Base-by-base conservation (phyloP, 306 rosid species). In the Styphnolobium japonicum region DNA sequence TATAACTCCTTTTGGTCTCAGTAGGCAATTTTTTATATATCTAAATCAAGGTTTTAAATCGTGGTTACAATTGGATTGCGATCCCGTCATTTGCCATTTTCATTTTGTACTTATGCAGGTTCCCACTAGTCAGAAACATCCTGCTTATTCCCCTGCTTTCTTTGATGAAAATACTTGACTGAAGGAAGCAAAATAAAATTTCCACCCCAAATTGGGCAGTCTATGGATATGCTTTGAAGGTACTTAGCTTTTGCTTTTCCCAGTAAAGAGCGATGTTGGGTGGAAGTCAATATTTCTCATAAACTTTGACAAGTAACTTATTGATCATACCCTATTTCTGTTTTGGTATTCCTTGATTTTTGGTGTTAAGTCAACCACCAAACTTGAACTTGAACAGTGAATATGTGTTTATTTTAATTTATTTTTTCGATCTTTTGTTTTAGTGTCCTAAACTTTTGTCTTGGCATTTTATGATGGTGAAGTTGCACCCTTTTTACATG, bases 401-500 rank as follows among this genome's bases (percentile, higher is more conserved):
- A 49, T 1, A 77, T 68, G 67, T 69, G 31, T 12, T 25, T 48
- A 12, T 60, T 14, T 22, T 51, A 18, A 42, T 37, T 18, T 15
- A n/a, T 40, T 33, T 40, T 57, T 25, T 16, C 45, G 6, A 23
- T 63, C 66, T 22, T 34, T 63, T 61, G 65, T 71, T 12, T 11
- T 71, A 73, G 61, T 78, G 57, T 66, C 75, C 56, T 82, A 12
- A 57, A 79, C 25, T 78, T 69, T 83, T 65, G 79, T 83, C 79
- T 77, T 74, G 79, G 27, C 4, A 57, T 25, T 37, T 36, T 42
- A 72, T 72, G 86, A 83, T 80, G 80, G 73, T 42, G 57, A 74
- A 42, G 70, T 65, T 66, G 73, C 67, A 79, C 66, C 66, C 76
- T 68, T 86, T 77, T 57, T 18, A 64, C 53, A 23, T 33, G 46